Conservation (phyloP, 805 yeast species). For the Starmerella bacillaris region DNA sequence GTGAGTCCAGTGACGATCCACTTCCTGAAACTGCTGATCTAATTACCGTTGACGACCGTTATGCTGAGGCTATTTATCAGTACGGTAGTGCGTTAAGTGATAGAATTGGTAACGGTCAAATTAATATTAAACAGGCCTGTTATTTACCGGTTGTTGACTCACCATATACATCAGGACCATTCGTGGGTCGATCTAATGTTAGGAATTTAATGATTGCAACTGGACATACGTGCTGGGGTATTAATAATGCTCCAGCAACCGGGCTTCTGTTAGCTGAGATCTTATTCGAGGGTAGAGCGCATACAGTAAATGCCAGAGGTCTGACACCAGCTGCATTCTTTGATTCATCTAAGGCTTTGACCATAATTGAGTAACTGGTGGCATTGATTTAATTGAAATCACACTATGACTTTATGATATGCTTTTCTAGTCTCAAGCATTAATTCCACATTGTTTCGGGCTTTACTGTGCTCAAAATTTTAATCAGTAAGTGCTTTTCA, state of each 20-base stretch:
- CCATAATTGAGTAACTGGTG: background rate
- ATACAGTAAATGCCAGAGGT: slow-evolving; percentile 60
- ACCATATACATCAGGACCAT: slow-evolving; percentile 81
- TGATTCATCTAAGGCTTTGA: slow-evolving; percentile 23
- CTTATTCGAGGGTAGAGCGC: slow-evolving; percentile 63
- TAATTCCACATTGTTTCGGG: no score
- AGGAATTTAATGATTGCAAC: slow-evolving; percentile 60
- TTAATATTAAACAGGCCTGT: slow-evolving; percentile 79
- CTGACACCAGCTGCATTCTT: slow-evolving; percentile 77
- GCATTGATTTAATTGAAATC: no score
- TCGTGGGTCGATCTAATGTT: slow-evolving; percentile 85
- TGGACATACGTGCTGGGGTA: slow-evolving; percentile 98
- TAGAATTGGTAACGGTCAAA: slow-evolving; percentile 51
- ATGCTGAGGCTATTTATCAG: slow-evolving; percentile 72
- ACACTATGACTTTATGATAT: no score
- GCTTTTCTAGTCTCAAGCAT: no score
- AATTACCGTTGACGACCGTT: slow-evolving; percentile 68
- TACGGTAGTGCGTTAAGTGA: slow-evolving; percentile 64
- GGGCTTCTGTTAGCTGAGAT: slow-evolving; percentile 86
- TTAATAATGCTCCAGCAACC: slow-evolving; percentile 91
- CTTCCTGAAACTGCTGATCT: slow-evolving; percentile 90
- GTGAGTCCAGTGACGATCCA: slow-evolving; percentile 81
- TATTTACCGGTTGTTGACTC: slow-evolving; percentile 87
- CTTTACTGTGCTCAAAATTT: no score
- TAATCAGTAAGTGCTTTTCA: no score